Evolutionary conservation across 495 filamentous ascomycete genomes (phyloP).

Genomic region (Oidiodendron maius): DNA sequence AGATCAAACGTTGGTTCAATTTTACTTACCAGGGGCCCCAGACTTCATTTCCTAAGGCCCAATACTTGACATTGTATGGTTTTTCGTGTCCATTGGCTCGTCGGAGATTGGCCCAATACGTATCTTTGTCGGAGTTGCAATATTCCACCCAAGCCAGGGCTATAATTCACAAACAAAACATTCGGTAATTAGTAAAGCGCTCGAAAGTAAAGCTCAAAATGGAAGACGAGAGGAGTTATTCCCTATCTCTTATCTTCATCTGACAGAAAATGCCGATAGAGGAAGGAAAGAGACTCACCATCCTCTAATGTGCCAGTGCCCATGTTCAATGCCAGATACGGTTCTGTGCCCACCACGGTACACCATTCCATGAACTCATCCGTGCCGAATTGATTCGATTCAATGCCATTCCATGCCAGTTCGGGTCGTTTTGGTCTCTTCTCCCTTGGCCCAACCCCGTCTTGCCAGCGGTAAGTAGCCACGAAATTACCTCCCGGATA

Average conservation of each 20-base stretch:
- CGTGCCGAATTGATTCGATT: slow-evolving; percentile 73
- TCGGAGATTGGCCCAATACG: slow-evolving; percentile 72
- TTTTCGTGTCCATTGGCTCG: slow-evolving; percentile 66
- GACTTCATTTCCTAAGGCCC: slow-evolving; percentile 62
- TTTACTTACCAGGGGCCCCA: no score
- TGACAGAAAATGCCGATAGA: no score
- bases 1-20: slow-evolving; percentile 13
- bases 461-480: slow-evolving; percentile 78
- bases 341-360: slow-evolving; percentile 53
- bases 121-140: slow-evolving; percentile 66
- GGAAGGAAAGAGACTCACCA: no score
- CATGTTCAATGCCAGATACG: slow-evolving; percentile 71
- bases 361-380: slow-evolving; percentile 83
- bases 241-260: no score
- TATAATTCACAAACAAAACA: slow-evolving; percentile 6
- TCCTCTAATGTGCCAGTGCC: slow-evolving; percentile 75
- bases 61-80: slow-evolving; percentile 63
- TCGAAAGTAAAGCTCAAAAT: background rate
- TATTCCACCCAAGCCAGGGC: slow-evolving; percentile 76
- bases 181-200: background rate
- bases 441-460: slow-evolving; percentile 68
- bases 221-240: no score
- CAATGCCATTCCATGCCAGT: slow-evolving; percentile 67
- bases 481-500: slow-evolving; percentile 80
- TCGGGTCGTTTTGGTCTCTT: slow-evolving; percentile 61